A percentile compares a stretch with the other conserved stretches of the same genome.
Evolutionary conservation across 495 filamentous ascomycete species (phyloP).

Genomic region (Tuber indicum): DNA sequence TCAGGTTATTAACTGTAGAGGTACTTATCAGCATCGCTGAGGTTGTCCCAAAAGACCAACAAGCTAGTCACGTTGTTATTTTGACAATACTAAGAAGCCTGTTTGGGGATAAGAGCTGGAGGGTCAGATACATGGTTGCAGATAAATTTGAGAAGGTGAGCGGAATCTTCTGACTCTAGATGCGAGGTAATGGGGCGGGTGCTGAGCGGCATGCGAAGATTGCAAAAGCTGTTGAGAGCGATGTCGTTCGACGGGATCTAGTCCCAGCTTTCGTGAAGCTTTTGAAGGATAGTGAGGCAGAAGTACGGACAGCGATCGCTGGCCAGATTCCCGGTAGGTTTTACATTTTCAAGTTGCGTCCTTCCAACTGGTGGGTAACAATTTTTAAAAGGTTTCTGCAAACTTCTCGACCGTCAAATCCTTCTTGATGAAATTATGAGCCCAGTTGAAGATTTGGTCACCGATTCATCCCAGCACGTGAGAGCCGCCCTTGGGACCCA

Average conservation of each 20-base stretch:
- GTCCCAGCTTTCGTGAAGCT: constrained; percentile 97
- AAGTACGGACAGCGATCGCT: constrained; percentile 93
- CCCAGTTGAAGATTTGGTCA: constrained; percentile 89
- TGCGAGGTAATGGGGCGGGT: background rate
- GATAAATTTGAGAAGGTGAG: constrained; percentile 94
- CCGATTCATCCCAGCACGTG: constrained; percentile 93
- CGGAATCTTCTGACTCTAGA: constrained; percentile 3
- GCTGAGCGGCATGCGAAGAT: constrained; percentile 53
- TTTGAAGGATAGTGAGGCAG: constrained; percentile 92
- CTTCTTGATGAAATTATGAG: constrained; percentile 96
- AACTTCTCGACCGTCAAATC: constrained; percentile 72
- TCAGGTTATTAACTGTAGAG: constrained; percentile 90
- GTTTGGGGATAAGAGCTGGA: constrained; percentile 98
- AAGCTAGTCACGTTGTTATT: constrained; percentile 88
- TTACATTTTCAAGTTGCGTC: background rate
- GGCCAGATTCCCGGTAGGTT: constrained; percentile 84
- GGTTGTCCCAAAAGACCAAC: constrained; percentile 94
- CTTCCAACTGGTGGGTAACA: constrained; percentile 14
- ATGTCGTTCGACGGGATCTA: constrained; percentile 86
- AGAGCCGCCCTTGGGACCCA: constrained; percentile 91
- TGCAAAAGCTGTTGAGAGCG: constrained; percentile 95
- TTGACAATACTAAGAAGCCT: constrained; percentile 81
- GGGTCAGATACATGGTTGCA: constrained; percentile 97
- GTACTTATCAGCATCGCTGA: constrained; percentile 95
- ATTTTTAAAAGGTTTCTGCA: constrained; percentile 68